Conservation (phyloP, 441 rosid species). For the Populus hybrid region DNA sequence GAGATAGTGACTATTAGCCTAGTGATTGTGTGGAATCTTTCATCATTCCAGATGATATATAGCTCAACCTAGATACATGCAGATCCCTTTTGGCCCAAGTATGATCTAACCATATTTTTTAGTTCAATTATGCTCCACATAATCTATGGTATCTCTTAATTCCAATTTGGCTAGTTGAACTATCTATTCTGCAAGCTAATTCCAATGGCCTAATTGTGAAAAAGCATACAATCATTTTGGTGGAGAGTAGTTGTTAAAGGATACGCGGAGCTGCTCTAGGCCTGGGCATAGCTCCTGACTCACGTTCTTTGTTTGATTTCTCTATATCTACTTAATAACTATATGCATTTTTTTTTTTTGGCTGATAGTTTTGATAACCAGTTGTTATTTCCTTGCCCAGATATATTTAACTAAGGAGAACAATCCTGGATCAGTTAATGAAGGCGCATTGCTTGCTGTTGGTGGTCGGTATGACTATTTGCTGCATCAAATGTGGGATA, state of each 20-base stretch:
- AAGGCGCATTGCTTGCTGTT: constrained; percentile 78
- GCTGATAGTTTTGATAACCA: not conserved
- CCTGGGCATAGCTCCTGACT: not conserved
- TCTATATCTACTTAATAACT: not conserved
- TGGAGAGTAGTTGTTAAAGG: not conserved
- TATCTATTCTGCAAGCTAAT: not conserved
- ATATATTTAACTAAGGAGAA: constrained; percentile 66
- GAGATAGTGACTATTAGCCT: not conserved
- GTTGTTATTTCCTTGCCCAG: constrained; percentile 34
- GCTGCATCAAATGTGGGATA: constrained; percentile 77
- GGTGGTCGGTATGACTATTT: constrained; percentile 95
- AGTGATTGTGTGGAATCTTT: constrained; percentile 1
- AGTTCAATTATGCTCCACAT: not conserved
- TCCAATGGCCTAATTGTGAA: not conserved
- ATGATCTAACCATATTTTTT: not conserved
- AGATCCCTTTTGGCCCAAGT: not conserved
- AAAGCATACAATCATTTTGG: not conserved
- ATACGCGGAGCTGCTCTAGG: not conserved
- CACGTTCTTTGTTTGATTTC: not conserved
- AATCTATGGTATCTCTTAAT: not conserved
- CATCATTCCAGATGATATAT: constrained; percentile 1
- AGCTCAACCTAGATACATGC: not conserved
- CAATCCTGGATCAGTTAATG: constrained; percentile 62
- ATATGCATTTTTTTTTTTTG: not conserved
- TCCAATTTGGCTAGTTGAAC: not conserved